Conservation (phyloP, 2,329 filamentous ascomycete species). For the Diaporthe eres region DNA sequence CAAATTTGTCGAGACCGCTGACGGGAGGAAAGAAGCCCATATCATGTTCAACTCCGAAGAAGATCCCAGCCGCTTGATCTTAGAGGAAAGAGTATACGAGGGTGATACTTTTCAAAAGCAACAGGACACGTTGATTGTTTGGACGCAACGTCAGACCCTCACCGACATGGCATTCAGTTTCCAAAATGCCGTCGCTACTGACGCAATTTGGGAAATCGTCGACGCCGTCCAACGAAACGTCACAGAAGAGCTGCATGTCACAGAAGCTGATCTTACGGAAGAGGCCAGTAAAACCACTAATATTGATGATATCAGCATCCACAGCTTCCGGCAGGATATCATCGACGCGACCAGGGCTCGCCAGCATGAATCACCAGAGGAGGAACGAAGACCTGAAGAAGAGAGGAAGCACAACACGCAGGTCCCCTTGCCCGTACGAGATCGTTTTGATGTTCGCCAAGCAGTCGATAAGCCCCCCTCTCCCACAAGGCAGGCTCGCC, state of each 20-base stretch:
- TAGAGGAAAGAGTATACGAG: neutral
- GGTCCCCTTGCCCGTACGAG: too few species aligned
- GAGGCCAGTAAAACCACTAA: too few species aligned
- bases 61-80: neutral
- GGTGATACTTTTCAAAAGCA: neutral
- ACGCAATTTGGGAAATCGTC: neutral
- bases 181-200: neutral
- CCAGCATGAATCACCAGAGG: too few species aligned
- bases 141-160: neutral
- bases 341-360: too few species aligned
- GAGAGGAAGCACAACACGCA: too few species aligned
- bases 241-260: neutral
- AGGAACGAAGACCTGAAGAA: too few species aligned
- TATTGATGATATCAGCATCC: too few species aligned
- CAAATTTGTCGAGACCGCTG: neutral
- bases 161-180: neutral
- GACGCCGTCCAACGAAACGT: neutral
- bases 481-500: too few species aligned
- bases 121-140: neutral
- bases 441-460: too few species aligned
- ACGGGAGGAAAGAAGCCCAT: neutral
- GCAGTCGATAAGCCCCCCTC: too few species aligned
- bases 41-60: neutral
- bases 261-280: too few species aligned
- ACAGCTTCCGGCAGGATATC: too few species aligned